These are phyloP conservation scores for Serendipita sp. DNA, from an alignment of 768 basidiomycete genomes.

Conservation along the genomic window DNA sequence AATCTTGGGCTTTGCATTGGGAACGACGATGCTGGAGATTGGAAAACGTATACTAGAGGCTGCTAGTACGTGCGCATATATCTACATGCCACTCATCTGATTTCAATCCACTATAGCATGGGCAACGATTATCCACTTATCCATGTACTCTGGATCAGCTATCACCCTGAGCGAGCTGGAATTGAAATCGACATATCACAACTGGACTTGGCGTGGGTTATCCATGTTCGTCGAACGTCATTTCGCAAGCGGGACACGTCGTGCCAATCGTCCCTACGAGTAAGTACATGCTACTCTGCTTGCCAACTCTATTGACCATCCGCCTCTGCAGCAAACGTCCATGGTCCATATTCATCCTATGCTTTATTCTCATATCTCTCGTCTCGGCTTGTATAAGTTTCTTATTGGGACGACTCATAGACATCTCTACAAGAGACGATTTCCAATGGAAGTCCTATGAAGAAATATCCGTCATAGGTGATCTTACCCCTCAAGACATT, in stretches of 20 bases:
- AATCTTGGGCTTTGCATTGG: neutral
- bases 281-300: neutral
- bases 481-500: neutral
- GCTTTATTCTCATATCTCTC: neutral
- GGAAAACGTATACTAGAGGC: conserved; percentile 3
- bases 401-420: neutral
- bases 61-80: neutral
- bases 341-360: neutral
- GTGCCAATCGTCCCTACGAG: neutral
- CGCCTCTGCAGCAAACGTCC: neutral
- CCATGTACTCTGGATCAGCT: neutral
- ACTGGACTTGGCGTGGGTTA: neutral
- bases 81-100: neutral
- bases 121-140: neutral
- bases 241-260: neutral
- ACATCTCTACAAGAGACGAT: neutral
- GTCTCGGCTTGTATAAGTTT: neutral
- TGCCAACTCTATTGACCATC: neutral
- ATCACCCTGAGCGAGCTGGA: neutral
- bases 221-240: neutral
- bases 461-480: neutral
- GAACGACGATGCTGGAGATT: neutral
- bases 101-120: neutral
- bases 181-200: neutral
- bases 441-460: neutral